These are phyloP conservation scores for Alternaria rosae DNA, from an alignment of 2,329 filamentous ascomycete species.

Conservation along the genomic window DNA sequence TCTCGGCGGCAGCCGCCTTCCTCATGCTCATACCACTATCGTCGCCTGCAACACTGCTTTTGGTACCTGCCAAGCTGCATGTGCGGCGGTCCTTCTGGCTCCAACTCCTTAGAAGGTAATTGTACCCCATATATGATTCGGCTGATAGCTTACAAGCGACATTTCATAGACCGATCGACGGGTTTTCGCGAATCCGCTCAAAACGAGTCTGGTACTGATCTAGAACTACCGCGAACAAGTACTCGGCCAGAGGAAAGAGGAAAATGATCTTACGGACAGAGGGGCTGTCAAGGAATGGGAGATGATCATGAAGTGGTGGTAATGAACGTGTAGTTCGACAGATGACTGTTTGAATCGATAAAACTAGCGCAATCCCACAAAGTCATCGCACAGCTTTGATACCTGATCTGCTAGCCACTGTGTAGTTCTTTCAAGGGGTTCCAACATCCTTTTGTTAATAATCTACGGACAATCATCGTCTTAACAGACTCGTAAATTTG, in stretches of 20 bases:
- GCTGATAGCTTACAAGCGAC: background rate
- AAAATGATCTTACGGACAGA: background rate
- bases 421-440: background rate
- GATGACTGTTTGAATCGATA: background rate
- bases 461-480: background rate
- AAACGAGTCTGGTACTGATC: background rate
- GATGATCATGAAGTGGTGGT: background rate
- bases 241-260: background rate
- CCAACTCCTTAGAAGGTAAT: constrained; percentile 40
- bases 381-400: background rate
- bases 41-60: constrained; percentile 57
- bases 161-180: background rate
- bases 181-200: background rate
- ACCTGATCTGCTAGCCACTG: background rate
- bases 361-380: background rate
- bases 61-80: constrained; percentile 57
- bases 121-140: background rate
- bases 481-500: background rate
- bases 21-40: constrained; percentile 33
- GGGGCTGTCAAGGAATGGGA: background rate
- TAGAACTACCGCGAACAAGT: background rate
- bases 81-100: constrained; percentile 46
- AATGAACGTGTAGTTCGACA: background rate
- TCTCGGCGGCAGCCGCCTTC: background rate
- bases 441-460: background rate